Evolutionary conservation across 1,139 yeast genomes (phyloP), one percentile per base, ranked within the genome.

Genomic region (Taiozyma onychis): DNA sequence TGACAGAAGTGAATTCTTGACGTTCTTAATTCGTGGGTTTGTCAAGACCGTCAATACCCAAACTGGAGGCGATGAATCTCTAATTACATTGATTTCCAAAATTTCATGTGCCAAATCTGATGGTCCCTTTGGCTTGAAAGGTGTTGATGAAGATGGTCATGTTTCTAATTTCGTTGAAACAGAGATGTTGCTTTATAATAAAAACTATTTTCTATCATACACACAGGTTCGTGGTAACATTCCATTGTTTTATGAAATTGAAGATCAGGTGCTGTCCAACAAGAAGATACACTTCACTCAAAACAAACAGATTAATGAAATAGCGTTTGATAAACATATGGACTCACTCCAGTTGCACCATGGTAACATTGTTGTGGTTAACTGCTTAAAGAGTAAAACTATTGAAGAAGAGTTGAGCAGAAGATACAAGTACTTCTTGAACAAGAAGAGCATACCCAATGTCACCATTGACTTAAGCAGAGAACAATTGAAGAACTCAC

Each of bases 81-180:
- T 83, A 21, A 63, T 85, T 45, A 83, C 93, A 0, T 68, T 85
- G 3, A 81, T 85, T 10, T 79, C 89, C 1, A 83, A 83, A 61
- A 86, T 85, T 50, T 79, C 85, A 2, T 80, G 87, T 51, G 74
- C 75, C 41, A 81, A 78, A 55, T 73, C 72, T 41, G 85, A 85
- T 1, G 78, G 82, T 2, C 67, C 84, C 2, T 81, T 84, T 59
- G 89, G 88, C 0, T 78, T 81, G 35, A 78, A 80, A 68, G 89
- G 91, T 21, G 74, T 85, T 54, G 89, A 84, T 63, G 90, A 85
- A 51, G 81, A 81, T 46, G 93, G 93, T 0, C 73, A 76, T 41
- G 86, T 82, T 6, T 75, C 90, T 1, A 83, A 83, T 58, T 82
- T 74, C 60, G 78, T 80, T 24, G 93, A 86, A 61, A 76, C 86